Conservation (phyloP, 78 protist genomes). For the Dictyostelium capitatum region DNA sequence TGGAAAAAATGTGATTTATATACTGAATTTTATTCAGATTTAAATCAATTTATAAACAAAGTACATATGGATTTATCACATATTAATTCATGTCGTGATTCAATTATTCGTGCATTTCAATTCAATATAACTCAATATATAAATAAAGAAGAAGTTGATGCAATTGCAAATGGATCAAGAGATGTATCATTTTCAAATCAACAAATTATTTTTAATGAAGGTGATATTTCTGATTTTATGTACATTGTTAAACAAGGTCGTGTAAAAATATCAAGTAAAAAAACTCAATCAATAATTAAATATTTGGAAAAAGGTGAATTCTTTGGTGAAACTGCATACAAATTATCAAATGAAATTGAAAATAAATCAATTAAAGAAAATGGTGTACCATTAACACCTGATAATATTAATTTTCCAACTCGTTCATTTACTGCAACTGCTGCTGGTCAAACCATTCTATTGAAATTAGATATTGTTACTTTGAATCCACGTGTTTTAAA, state of each 20-base stretch:
- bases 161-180: slow-evolving; percentile 36
- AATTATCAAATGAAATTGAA: background rate
- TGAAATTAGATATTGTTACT: slow-evolving; percentile 15
- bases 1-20: slow-evolving; percentile 26
- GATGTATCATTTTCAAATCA: slow-evolving; percentile 21
- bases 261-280: slow-evolving; percentile 32
- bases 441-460: background rate
- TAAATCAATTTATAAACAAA: background rate
- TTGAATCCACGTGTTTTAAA: slow-evolving; percentile 8
- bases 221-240: slow-evolving; percentile 36
- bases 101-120: slow-evolving; percentile 37
- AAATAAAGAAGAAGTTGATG: slow-evolving; percentile 58
- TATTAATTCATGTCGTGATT: slow-evolving; percentile 15
- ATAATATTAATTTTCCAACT: background rate
- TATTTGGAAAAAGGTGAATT: slow-evolving; percentile 55
- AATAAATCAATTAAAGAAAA: background rate
- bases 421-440: slow-evolving; percentile 6
- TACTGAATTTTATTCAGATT: background rate
- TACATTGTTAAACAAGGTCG: slow-evolving; percentile 59
- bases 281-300: background rate
- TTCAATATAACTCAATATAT: slow-evolving; percentile 19
- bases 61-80: slow-evolving; percentile 2
- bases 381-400: background rate
- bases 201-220: slow-evolving; percentile 36
- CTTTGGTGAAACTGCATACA: slow-evolving; percentile 73